Conservation (phyloP, 176 grass and related monocot genomes). For the Eragrostis nindensis region DNA sequence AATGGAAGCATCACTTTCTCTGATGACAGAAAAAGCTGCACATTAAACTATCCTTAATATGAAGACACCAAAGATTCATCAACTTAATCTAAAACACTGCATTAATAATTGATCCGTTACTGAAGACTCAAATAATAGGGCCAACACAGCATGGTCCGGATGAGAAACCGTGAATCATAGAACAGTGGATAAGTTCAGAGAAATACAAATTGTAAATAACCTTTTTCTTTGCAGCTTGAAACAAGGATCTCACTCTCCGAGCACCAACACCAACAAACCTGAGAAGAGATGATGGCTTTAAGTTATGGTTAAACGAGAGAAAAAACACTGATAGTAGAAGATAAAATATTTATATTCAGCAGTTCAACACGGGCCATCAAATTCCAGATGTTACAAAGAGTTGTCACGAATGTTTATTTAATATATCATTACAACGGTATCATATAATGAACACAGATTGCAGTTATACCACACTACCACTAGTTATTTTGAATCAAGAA, state of each 20-base stretch:
- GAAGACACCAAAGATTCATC: conserved; percentile 2
- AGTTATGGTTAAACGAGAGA: conserved; percentile 38
- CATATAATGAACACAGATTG: conserved; percentile 1
- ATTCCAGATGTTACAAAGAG: conserved; percentile 23
- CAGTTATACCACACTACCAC: neutral
- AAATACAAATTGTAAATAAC: conserved; percentile 39
- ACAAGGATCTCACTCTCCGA: conserved; percentile 89
- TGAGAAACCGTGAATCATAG: neutral
- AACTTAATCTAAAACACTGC: neutral
- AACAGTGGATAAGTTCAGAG: conserved; percentile 14
- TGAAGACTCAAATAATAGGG: neutral
- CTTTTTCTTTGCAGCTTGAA: conserved; percentile 99
- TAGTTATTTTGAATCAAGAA: neutral
- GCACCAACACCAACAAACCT: conserved; percentile 99
- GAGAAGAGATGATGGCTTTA: conserved; percentile 34
- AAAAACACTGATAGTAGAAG: neutral
- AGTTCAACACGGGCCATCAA: conserved; percentile 12
- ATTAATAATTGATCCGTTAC: neutral
- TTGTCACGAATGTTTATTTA: conserved; percentile 25
- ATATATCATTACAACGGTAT: conserved; percentile 12
- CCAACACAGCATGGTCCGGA: neutral
- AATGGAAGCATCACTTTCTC: neutral
- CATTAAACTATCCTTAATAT: neutral
- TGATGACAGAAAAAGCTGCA: neutral
- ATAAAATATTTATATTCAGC: neutral